A percentile compares a stretch with the other conserved stretches of the same genome.
Conservation (phyloP, 768 basidiomycete genomes). For the Termitomyces sp. region DNA sequence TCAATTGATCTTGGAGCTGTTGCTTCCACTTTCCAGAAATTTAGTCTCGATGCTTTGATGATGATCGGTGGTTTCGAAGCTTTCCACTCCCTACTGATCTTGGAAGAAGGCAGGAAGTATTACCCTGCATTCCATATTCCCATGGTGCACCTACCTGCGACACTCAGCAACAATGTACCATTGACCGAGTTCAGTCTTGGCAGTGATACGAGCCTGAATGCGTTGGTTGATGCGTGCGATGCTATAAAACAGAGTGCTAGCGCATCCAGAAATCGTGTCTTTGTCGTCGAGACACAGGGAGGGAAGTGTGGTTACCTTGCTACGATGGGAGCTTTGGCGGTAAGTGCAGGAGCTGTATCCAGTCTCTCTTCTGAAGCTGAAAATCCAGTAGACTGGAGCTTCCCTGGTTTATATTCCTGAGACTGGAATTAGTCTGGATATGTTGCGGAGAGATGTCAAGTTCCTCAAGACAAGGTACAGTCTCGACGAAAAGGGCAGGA, state of each 20-base stretch:
- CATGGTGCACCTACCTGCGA: constrained; percentile 94
- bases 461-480: constrained; percentile 85
- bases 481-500: constrained; percentile 84
- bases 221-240: constrained; percentile 95
- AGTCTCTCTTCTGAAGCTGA: not conserved
- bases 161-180: constrained; percentile 97
- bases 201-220: constrained; percentile 96
- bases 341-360: constrained; percentile 36
- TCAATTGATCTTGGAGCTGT: constrained; percentile 83
- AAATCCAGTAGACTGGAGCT: constrained; percentile 69
- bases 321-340: constrained; percentile 92
- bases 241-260: constrained; percentile 98
- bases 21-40: constrained; percentile 89
- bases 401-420: constrained; percentile 94
- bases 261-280: constrained; percentile 93
- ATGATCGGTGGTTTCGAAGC: constrained; percentile 98
- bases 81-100: constrained; percentile 71
- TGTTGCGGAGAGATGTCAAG: constrained; percentile 77
- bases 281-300: constrained; percentile 97
- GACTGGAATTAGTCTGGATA: constrained; percentile 79
- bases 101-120: constrained; percentile 75
- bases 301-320: constrained; percentile 96
- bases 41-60: constrained; percentile 72
- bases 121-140: constrained; percentile 96
- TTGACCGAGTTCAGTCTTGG: constrained; percentile 95